A percentile compares a stretch with the other conserved stretches of the same genome.
Conservation (phyloP, 2,329 filamentous ascomycete species). For the Trichoderma sp. region DNA sequence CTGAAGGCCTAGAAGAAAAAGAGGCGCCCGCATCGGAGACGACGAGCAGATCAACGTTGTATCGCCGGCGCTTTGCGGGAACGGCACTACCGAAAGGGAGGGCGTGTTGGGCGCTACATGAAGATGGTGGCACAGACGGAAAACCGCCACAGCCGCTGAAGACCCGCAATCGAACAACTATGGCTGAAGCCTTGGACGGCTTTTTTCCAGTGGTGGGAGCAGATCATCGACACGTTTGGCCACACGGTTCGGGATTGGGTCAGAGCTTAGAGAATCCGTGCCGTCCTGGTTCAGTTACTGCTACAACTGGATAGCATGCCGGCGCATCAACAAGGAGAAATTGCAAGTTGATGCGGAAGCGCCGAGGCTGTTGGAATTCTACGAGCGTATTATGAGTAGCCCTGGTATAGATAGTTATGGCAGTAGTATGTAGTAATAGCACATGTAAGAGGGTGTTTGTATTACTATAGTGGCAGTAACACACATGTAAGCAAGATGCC, state of each 20-base stretch:
- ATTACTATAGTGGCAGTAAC: not conserved
- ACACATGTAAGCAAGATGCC: not conserved
- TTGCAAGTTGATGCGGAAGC: not conserved
- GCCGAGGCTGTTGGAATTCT: conserved; percentile 16
- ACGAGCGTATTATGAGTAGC: too few relatives aligned
- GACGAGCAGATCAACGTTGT: conserved; percentile 12
- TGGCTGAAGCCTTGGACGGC: not conserved
- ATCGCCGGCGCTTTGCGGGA: conserved; percentile 17
- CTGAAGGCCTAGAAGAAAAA: not conserved
- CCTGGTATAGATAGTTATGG: too few relatives aligned
- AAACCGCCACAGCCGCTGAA: conserved; percentile 21
- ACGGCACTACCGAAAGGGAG: conserved; percentile 14
- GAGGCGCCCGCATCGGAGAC: conserved; percentile 20
- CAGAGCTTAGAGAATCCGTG: not conserved
- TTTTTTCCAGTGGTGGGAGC: not conserved
- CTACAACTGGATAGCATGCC: not conserved
- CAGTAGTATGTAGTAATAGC: not conserved
- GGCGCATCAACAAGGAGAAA: not conserved
- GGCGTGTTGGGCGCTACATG: not conserved
- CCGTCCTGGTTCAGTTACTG: not conserved
- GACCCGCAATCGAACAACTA: not conserved
- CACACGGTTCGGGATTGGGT: not conserved
- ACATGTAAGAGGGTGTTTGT: not conserved
- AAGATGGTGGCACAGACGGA: conserved; percentile 14
- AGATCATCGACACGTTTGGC: not conserved